A percentile compares a stretch with the other conserved stretches of the same genome.
Evolutionary conservation across 306 rosid genomes (phyloP).

Genomic region (Vicia villosa): DNA sequence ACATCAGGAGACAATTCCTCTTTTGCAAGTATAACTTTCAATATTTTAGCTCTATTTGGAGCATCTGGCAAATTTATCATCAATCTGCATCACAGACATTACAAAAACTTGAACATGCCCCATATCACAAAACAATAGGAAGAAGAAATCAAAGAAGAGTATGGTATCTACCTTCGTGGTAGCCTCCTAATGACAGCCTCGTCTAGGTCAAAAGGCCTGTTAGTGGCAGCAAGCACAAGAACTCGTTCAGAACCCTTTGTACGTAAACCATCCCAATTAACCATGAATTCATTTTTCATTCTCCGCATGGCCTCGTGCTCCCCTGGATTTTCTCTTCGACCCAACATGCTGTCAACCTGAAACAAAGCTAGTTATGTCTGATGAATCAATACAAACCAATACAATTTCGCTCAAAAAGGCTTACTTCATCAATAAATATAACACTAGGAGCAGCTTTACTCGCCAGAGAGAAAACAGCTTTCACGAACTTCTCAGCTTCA

Average conservation of each 20-base stretch:
- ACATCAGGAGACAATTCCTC: slow-evolving; percentile 76
- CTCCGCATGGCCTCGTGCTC: slow-evolving; percentile 96
- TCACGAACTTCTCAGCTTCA: slow-evolving; percentile 93
- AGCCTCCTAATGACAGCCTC: slow-evolving; percentile 93
- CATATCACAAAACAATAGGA: not conserved
- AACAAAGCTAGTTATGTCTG: slow-evolving; percentile 25
- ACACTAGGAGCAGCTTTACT: slow-evolving; percentile 94
- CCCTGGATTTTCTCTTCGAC: slow-evolving; percentile 88
- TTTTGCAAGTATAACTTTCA: slow-evolving; percentile 78
- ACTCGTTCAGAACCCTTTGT: slow-evolving; percentile 90
- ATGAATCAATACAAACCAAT: slow-evolving; percentile 25
- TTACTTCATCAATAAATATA: slow-evolving; percentile 81
- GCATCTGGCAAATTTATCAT: slow-evolving; percentile 95
- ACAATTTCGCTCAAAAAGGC: slow-evolving; percentile 9
- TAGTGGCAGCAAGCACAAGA: slow-evolving; percentile 92
- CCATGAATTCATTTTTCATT: slow-evolving; percentile 97
- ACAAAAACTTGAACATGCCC: slow-evolving; percentile 18
- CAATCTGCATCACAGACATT: slow-evolving; percentile 57
- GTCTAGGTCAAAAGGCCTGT: slow-evolving; percentile 91
- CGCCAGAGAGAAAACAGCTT: slow-evolving; percentile 91
- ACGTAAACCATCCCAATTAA: slow-evolving; percentile 92
- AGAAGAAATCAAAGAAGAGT: slow-evolving; percentile 6
- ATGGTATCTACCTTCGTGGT: slow-evolving; percentile 69
- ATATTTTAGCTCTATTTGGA: slow-evolving; percentile 80
- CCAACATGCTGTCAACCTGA: slow-evolving; percentile 98